Evolutionary conservation across 2,329 filamentous ascomycete genomes (phyloP), one percentile per base, ranked within the genome.

Genomic region (Dothidotthia symphoricarpi): DNA sequence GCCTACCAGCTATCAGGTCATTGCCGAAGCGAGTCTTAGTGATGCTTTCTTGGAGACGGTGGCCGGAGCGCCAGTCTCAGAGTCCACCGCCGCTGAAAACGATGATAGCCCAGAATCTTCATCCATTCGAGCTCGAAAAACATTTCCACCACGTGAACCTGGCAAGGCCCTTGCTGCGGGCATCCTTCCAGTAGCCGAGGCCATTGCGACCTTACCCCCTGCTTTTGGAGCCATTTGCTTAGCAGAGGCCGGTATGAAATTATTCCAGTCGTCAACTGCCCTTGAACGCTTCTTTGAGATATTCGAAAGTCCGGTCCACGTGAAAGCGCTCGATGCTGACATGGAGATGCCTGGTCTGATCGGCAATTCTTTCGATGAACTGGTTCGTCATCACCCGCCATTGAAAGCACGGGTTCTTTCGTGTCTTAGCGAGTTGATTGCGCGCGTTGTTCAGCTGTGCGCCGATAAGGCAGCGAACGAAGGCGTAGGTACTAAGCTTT

Each of bases 171-270:
- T 75, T 16, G 86, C 86, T 17, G 70, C 75, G 28, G 88, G 88
- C 3, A 91, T 98, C 37, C 73, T 96, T 42, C 81, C 91, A n/a
- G 87, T 90, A 1, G 76, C 82, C 3, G 94, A 98, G 59, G 88
- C 90, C 29, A 94, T 98, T 49, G 82, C 81, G 24, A 85, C 87
- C 40, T 82, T 98, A 3, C 90, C 93, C 0, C 81, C 84, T 41
- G 89, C 91, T 2, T 85, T 98, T 55, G 91, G 91, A 45, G 90
- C 93, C 4, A 95, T 99, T 36, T 98, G 88, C 52, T 71, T 99
- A 39, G 96, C 96, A 54, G 85, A 87, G 46, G 75, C 81, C 17
- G 93, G 93, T 7, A 85, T 96, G 75, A 85, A 86, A 55, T 77
- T 96, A 61, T 94, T 98, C 55, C 82, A 88, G 40, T 78, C 82